phyloP scores from a whole-genome alignment of 192 early-diverging fungal species.

The Glomus cerebriforme region DNA sequence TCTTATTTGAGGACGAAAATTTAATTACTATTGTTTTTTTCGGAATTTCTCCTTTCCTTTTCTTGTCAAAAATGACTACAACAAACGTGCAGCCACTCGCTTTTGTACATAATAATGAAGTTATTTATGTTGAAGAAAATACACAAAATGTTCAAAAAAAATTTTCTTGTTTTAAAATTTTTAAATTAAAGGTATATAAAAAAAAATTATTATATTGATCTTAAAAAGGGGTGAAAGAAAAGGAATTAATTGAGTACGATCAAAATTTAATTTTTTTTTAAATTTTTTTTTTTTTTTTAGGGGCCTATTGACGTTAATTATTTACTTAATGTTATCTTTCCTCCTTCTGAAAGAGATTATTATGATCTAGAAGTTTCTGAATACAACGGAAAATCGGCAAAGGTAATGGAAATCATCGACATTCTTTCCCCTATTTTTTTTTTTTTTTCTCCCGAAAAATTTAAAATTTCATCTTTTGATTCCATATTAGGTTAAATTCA shows the following conservation, averaged over 20 bases:
- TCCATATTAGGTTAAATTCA: neutral
- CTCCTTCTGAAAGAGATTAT: neutral
- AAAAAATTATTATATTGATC: neutral
- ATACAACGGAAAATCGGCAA: neutral
- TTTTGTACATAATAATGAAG: neutral
- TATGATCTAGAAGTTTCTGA: neutral
- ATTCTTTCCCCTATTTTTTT: neutral
- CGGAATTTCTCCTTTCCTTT: no score
- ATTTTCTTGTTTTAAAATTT: conserved; percentile 1
- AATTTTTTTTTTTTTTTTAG: neutral
- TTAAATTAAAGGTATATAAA: neutral
- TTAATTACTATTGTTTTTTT: no score
- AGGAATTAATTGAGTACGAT: no score
- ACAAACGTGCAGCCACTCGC: neutral
- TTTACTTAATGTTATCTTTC: neutral
- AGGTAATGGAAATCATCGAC: neutral
- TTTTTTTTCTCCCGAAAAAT: neutral
- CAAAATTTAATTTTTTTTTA: neutral
- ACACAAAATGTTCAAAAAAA: neutral
- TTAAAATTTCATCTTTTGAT: neutral
- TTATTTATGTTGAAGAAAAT: neutral
- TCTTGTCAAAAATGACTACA: neutral
- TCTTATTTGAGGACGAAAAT: no score
- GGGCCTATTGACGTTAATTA: neutral
- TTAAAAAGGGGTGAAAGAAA: no score